Percentiles rank a stretch among this genome's conserved stretches.
Conservation (phyloP, 2,329 filamentous ascomycete genomes). For the Pseudogymnoascus sp. region DNA sequence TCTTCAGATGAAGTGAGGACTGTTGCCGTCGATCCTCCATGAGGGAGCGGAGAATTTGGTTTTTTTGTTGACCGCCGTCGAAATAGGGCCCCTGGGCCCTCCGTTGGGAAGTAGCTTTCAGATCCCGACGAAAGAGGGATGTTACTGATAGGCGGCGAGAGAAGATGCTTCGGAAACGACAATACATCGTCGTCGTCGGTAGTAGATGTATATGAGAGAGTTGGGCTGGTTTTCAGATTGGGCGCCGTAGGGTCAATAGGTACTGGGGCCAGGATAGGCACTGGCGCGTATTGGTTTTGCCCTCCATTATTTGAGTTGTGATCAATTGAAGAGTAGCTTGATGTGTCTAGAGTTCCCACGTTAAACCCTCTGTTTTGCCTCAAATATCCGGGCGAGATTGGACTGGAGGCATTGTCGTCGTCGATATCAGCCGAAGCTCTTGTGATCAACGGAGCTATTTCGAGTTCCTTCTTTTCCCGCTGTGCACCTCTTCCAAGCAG, state of each 20-base stretch:
- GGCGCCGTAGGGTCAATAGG: slow-evolving; percentile 29
- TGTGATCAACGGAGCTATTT: slow-evolving; percentile 24
- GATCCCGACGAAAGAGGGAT: slow-evolving; percentile 45
- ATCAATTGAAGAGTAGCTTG: slow-evolving; percentile 14
- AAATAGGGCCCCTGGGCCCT: slow-evolving; percentile 29
- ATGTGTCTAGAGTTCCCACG: slow-evolving; percentile 39
- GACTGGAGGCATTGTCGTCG: slow-evolving; percentile 14
- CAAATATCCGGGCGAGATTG: slow-evolving; percentile 22
- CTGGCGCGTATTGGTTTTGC: slow-evolving; percentile 11
- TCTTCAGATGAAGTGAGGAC: slow-evolving; percentile 37
- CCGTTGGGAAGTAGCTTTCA: slow-evolving; percentile 52
- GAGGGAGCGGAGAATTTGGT: slow-evolving; percentile 51
- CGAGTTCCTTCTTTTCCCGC: slow-evolving; percentile 48
- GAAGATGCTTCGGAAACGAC: slow-evolving; percentile 47
- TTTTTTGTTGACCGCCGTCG: slow-evolving; percentile 25
- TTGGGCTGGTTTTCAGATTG: slow-evolving; percentile 37
- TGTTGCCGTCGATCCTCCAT: slow-evolving; percentile 43
- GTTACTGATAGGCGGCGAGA: slow-evolving; percentile 35
- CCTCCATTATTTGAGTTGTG: not conserved
- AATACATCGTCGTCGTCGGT: slow-evolving; percentile 78
- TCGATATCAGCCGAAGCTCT: slow-evolving; percentile 25
- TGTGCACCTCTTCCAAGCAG: slow-evolving; percentile 66
- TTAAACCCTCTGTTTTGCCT: slow-evolving; percentile 29
- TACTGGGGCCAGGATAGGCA: slow-evolving; percentile 8
- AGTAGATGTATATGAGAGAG: slow-evolving; percentile 58